Evolutionary conservation across 108 stramenopile genomes (phyloP), one percentile per base, ranked within the genome.

Genomic region (Skeletonema tropicum): DNA sequence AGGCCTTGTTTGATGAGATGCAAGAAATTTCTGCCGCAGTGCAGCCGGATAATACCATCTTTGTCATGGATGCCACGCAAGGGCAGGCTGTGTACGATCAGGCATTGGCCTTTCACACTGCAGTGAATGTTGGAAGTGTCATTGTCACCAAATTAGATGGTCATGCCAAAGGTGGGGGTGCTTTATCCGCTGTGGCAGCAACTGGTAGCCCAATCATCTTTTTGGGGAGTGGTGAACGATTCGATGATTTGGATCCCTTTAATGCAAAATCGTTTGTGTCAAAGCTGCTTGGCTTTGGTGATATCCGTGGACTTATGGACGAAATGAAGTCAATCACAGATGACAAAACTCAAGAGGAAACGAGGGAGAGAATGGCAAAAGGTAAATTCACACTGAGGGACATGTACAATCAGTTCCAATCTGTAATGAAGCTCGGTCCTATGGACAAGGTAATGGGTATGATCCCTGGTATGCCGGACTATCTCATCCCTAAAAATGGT

Each of bases 131-230:
- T 14, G 98, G 98, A 14, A 84, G 89, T 61, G 96, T 97, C 39
- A 91, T 99, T 60, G 93, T 99, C 41, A 99, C 98, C 67, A 99
- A 99, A 85, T 83, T 99, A 33, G 98, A 99, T 85, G 98, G 98
- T 6, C 97, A 98, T 83, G 98, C 98, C 74, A 99, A 97, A 84
- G 98, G 98, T 15, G 98, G 98, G 30, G 98, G 98, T n/a, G 98
- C 98, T 0, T 80, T 99, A 55, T 92, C 90, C 9, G 98, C 98
- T 7, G 97, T 98, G 25, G 95, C 98, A 7, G 97, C 98, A 4
- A 99, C 98, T 6, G 83, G 90, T 41, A 88, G 92, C 46, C 97
- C 98, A 32, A 98, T 99, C 75, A 86, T 96, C n/a, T 99, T 99
- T 85, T 82, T 96, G 68, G 98, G 98, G 3, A 85, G 86, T 55